phyloP scores from a whole-genome alignment of 1,284 basidiomycete species.

The Ustilago curta region DNA sequence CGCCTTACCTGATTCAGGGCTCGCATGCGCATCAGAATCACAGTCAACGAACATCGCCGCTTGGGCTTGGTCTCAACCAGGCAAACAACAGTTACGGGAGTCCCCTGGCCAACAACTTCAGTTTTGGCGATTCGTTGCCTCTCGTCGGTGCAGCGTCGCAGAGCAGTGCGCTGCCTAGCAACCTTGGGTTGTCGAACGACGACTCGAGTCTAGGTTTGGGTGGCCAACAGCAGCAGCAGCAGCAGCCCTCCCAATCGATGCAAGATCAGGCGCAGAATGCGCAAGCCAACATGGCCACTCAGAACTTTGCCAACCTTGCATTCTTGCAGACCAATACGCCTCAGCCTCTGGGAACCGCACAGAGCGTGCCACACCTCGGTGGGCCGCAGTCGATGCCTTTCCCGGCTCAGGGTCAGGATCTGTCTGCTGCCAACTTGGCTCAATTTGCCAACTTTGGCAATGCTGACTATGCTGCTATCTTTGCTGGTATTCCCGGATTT shows the following conservation, averaged over 20 bases:
- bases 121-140: slow-evolving; percentile 38
- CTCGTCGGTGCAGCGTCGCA: slow-evolving; percentile 16
- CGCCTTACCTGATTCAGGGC: slow-evolving; percentile 49
- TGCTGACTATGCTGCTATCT: slow-evolving; percentile 39
- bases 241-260: slow-evolving; percentile 36
- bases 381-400: slow-evolving; percentile 62
- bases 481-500: slow-evolving; percentile 45
- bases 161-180: slow-evolving; percentile 34
- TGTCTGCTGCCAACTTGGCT: slow-evolving; percentile 25
- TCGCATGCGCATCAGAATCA: slow-evolving; percentile 48
- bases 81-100: slow-evolving; percentile 32
- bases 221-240: slow-evolving; percentile 24
- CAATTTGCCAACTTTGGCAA: slow-evolving; percentile 37
- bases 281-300: slow-evolving; percentile 38
- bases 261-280: slow-evolving; percentile 49
- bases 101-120: slow-evolving; percentile 49
- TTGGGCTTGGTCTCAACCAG: slow-evolving; percentile 41
- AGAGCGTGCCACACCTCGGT: slow-evolving; percentile 55
- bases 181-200: slow-evolving; percentile 26
- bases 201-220: slow-evolving; percentile 12
- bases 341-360: slow-evolving; percentile 48
- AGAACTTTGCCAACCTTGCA: slow-evolving; percentile 44
- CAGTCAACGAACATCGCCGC: slow-evolving; percentile 50
- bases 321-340: slow-evolving; percentile 43
- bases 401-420: slow-evolving; percentile 37